Percentiles rank a stretch among this genome's conserved stretches.
phyloP scores from a whole-genome alignment of 2,329 filamentous ascomycete species.

The Cladosporium sp. region DNA sequence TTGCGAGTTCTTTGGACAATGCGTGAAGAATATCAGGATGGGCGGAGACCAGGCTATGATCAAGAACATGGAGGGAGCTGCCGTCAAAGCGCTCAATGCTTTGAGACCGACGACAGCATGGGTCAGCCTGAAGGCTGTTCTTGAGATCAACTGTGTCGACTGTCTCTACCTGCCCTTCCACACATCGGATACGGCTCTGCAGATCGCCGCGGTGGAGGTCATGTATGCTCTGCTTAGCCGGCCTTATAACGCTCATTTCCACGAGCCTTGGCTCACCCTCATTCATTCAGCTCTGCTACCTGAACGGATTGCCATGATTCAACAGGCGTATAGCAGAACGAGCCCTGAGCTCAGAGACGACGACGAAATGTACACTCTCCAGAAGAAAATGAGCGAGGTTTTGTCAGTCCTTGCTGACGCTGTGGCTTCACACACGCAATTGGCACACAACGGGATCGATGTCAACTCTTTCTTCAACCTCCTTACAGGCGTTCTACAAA shows the following conservation, averaged over 20 bases:
- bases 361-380: constrained; percentile 86
- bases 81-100: constrained; percentile 70
- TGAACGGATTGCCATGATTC: constrained; percentile 28
- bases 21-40: constrained; percentile 47
- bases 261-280: constrained; percentile 43
- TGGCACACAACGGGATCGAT: constrained; percentile 60
- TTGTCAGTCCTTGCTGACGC: constrained; percentile 80
- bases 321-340: constrained; percentile 26
- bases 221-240: constrained; percentile 35
- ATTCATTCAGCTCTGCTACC: constrained; percentile 25
- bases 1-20: constrained; percentile 67
- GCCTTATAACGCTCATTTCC: constrained; percentile 60
- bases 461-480: constrained; percentile 73
- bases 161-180: constrained; percentile 68
- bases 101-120: constrained; percentile 77
- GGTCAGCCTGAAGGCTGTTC: constrained; percentile 79
- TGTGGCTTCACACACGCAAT: constrained; percentile 68
- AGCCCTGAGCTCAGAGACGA: constrained; percentile 58
- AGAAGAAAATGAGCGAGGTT: constrained; percentile 93
- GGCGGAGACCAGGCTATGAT: constrained; percentile 58
- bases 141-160: constrained; percentile 63
- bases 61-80: constrained; percentile 47
- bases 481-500: constrained; percentile 72
- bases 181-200: constrained; percentile 63
- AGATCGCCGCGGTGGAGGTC: constrained; percentile 55